Conservation (phyloP, 768 basidiomycete genomes). For the Cystofilobasidium macerans region DNA sequence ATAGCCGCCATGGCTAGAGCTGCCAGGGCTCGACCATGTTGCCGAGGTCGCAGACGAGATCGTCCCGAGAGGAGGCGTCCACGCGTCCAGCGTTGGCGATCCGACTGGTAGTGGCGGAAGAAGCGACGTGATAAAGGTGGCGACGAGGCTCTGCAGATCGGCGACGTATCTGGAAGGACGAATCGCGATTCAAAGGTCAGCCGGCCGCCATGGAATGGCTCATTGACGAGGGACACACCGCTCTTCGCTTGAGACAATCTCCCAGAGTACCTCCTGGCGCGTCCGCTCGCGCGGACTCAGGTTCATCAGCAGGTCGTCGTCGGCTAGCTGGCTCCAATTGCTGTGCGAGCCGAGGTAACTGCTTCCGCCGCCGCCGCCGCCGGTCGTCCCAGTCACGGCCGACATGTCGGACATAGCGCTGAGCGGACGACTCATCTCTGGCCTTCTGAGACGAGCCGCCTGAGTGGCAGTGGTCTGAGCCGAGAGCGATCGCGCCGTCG, state of each 20-base stretch:
- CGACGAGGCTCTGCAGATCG: slow-evolving; percentile 82
- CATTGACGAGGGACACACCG: slow-evolving; percentile 50
- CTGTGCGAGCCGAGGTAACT: slow-evolving; percentile 54
- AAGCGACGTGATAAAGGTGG: slow-evolving; percentile 79
- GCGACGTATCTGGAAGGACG: slow-evolving; percentile 62
- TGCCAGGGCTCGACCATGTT: not conserved
- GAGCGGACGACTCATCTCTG: not conserved
- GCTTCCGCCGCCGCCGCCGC: not conserved
- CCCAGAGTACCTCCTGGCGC: slow-evolving; percentile 89
- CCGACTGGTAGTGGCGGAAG: slow-evolving; percentile 60
- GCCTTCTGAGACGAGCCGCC: not conserved
- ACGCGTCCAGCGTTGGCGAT: slow-evolving; percentile 29
- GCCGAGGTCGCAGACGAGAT: not conserved
- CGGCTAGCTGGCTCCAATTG: slow-evolving; percentile 82
- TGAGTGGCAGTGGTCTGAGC: not conserved
- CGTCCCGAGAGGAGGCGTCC: slow-evolving; percentile 25
- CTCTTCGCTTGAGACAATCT: slow-evolving; percentile 92
- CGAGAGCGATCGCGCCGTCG: not conserved
- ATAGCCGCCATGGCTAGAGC: too few relatives aligned
- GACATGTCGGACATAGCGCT: slow-evolving; percentile 2
- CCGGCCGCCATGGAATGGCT: not conserved
- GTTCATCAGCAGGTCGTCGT: slow-evolving; percentile 85
- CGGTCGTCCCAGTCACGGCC: not conserved
- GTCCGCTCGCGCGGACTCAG: slow-evolving; percentile 88
- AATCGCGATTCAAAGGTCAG: not conserved